Evolutionary conservation across 768 basidiomycete species (phyloP).

Genomic region (Rhodotorula diobovata): DNA sequence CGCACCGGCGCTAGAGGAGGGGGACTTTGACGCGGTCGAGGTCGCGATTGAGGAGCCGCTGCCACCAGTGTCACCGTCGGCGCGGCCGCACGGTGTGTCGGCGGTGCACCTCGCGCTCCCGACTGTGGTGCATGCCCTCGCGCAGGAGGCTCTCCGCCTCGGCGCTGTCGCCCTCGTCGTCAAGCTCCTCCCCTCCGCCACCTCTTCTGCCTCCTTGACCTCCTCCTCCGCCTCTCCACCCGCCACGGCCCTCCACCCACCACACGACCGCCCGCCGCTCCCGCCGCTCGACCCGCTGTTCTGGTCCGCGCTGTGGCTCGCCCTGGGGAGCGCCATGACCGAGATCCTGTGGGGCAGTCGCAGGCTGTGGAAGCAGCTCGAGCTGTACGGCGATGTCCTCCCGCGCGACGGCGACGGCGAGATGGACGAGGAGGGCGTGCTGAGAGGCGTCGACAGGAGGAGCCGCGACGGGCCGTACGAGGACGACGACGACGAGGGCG

Average conservation of each 20-base stretch:
- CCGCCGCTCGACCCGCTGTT: conserved; percentile 40
- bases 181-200: conserved; percentile 25
- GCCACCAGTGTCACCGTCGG: background rate
- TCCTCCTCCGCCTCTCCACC: background rate
- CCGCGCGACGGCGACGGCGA: background rate
- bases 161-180: conserved; percentile 36
- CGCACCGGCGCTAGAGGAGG: background rate
- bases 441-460: background rate
- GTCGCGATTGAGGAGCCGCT: background rate
- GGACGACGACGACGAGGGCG: background rate
- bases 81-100: background rate
- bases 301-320: conserved; percentile 40
- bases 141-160: conserved; percentile 39
- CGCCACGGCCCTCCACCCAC: background rate
- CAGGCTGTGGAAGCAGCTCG: conserved; percentile 28
- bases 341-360: conserved; percentile 37
- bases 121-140: conserved; percentile 32
- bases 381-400: conserved; percentile 34
- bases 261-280: conserved; percentile 6
- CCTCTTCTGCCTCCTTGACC: background rate
- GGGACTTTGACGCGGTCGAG: background rate
- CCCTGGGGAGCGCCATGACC: conserved; percentile 36
- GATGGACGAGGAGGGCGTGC: conserved; percentile 4
- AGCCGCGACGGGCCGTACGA: background rate
- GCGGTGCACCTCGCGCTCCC: conserved; percentile 24